These are phyloP conservation scores for Ormosia semicastrata DNA, from an alignment of 306 rosid genomes.

Conservation along the genomic window DNA sequence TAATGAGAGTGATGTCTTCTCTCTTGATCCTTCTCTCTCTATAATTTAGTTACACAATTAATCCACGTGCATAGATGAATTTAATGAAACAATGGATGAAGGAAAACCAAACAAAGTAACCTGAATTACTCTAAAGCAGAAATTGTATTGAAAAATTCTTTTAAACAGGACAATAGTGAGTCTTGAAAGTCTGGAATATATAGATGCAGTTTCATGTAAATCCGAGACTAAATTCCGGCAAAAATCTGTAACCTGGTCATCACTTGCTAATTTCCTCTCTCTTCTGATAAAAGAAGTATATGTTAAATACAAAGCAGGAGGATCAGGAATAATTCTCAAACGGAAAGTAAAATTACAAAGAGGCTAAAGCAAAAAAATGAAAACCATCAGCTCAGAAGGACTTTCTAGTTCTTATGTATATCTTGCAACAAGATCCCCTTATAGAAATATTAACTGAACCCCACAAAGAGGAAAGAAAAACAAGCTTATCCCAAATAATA, in stretches of 20 bases:
- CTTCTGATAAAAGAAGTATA: background rate
- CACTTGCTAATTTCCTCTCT: background rate
- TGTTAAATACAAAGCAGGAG: background rate
- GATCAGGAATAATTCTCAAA: background rate
- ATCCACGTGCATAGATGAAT: background rate
- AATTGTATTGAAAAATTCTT: background rate
- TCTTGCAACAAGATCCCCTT: background rate
- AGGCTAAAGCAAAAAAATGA: background rate
- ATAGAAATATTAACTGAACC: background rate
- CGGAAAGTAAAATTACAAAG: background rate
- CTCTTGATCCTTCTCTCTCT: background rate
- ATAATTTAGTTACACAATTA: background rate
- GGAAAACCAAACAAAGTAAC: background rate
- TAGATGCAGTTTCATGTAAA: background rate
- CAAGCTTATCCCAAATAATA: background rate
- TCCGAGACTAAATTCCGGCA: background rate
- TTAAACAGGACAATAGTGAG: background rate
- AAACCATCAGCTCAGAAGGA: background rate
- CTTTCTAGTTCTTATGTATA: background rate
- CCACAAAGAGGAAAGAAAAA: background rate
- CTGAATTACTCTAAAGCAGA: background rate
- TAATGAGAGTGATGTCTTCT: background rate
- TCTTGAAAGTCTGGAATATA: background rate
- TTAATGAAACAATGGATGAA: background rate
- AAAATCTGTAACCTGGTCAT: background rate